Base-by-base conservation (phyloP, 495 filamentous ascomycete genomes). In the Podospora didyma region DNA sequence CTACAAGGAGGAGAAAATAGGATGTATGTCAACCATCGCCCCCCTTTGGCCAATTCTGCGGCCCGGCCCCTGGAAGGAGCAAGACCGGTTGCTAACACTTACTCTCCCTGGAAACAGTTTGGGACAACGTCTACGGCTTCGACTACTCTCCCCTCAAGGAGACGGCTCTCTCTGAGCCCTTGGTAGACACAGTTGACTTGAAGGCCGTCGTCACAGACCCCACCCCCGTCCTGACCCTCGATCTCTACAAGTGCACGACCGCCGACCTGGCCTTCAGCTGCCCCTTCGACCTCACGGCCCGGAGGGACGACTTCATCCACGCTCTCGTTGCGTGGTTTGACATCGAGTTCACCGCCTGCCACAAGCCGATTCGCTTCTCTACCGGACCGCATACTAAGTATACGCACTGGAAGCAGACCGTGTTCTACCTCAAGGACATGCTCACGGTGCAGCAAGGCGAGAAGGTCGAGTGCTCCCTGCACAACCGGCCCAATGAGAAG, bases 241-340 rank as follows among this genome's bases (percentile, higher is more conserved):
- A 89, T 66, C 81, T 91, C 26, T 88, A 90, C 77, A 89, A 75
- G 21, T 84, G 84, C 70, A 82, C 74, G 22, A 70, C 78, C 7
- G 75, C 74, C 16, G 88, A 91, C 63, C 79, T 91, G 41, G 76
- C 83, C 47, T 90, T 91, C 72, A 75, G 73, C 53, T 75, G 76
- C 46, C 79, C 80, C 23, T 90, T 88, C 67, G 76, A 78, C 56
- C 83, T 98, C 19, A 74, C 76, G 9, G 85, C 83, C 49, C 84
- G 87, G 68, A 84, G 91, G 50, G 86, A 84, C 64, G 95, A 97
- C 74, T 96, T 91, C 74, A 82, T 98, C 57, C 95, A 98, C 70
- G 94, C 91, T 21, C 79, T 98, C 37, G 95, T 98, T 49, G 87
- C 96, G 31, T 97, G 95, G 90, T 98, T 98, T 77, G 94, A 98